Percentiles rank a stretch among this genome's conserved stretches.
These are phyloP conservation scores for Hypomyces perniciosus DNA, from an alignment of 2,329 filamentous ascomycete species.

Conservation along the genomic window DNA sequence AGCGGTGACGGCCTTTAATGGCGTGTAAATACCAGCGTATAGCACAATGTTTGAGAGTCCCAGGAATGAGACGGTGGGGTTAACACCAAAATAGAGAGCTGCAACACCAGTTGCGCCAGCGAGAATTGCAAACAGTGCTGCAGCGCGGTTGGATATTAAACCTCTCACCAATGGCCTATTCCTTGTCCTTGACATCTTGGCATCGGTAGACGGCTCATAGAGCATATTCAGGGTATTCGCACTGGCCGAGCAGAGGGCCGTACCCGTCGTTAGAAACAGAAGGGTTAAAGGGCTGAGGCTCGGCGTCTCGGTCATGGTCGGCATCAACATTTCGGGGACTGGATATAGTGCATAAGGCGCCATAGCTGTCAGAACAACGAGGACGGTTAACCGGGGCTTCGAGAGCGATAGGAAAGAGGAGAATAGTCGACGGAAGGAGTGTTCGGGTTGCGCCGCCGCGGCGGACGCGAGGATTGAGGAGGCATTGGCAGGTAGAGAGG, in stretches of 20 bases:
- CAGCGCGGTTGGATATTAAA: conserved; percentile 65
- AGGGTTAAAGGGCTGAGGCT: conserved; percentile 87
- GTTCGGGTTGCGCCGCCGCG: conserved; percentile 43
- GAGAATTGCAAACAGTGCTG: conserved; percentile 70
- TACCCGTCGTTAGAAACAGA: conserved; percentile 84
- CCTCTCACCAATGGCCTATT: conserved; percentile 83
- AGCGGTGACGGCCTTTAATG: conserved; percentile 78
- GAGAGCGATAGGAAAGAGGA: conserved; percentile 83
- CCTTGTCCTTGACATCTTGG: conserved; percentile 86
- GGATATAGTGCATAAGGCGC: conserved; percentile 90
- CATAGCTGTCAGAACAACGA: conserved; percentile 87
- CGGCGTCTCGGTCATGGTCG: conserved; percentile 60
- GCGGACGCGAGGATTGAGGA: conserved; percentile 50
- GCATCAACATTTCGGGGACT: conserved; percentile 75
- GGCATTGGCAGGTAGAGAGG: conserved; percentile 40
- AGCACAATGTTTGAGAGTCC: conserved; percentile 79
- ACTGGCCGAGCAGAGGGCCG: conserved; percentile 79
- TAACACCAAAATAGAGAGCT: conserved; percentile 81
- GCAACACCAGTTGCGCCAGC: conserved; percentile 64
- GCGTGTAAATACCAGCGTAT: conserved; percentile 90
- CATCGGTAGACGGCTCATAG: conserved; percentile 84
- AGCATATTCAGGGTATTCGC: conserved; percentile 98
- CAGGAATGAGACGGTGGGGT: conserved; percentile 83
- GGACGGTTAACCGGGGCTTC: conserved; percentile 89
- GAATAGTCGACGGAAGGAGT: conserved; percentile 58